Conservation (phyloP, 257 asterid species). For the Solanum chaucha region DNA sequence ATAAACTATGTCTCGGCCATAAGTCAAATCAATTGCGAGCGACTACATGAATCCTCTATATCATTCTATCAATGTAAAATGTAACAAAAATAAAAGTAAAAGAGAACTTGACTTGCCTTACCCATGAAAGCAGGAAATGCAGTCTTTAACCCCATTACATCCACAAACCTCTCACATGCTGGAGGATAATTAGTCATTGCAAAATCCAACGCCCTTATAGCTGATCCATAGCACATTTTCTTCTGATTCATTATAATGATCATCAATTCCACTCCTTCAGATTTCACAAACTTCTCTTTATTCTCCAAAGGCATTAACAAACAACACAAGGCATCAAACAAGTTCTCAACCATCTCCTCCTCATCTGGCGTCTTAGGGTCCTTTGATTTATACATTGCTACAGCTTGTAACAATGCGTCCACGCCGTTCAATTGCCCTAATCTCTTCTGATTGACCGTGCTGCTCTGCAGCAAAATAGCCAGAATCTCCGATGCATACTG, state of each 20-base stretch:
- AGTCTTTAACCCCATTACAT: constrained; percentile 96
- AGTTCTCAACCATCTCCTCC: constrained; percentile 98
- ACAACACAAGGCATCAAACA: constrained; percentile 86
- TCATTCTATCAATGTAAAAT: not conserved
- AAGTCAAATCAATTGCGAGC: not conserved
- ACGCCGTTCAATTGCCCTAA: constrained; percentile 96
- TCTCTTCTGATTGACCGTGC: constrained; percentile 69
- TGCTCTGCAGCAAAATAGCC: constrained; percentile 85
- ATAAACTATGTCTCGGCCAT: not conserved
- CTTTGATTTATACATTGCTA: constrained; percentile 86
- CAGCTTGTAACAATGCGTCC: constrained; percentile 88
- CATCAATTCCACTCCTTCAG: constrained; percentile 99
- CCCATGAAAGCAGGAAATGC: constrained; percentile 99
- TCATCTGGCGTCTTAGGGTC: constrained; percentile 91
- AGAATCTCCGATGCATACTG: constrained; percentile 94
- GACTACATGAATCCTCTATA: not conserved
- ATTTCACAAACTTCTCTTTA: constrained; percentile 91
- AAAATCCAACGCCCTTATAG: constrained; percentile 81
- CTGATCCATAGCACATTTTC: constrained; percentile 88
- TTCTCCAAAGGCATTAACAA: constrained; percentile 96
- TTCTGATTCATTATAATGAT: constrained; percentile 96
- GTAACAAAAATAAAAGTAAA: not conserved
- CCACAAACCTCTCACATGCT: constrained; percentile 94
- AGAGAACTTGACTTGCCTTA: constrained; percentile 89
- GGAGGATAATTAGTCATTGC: constrained; percentile 94